Evolutionary conservation across 208 protist genomes (phyloP), one percentile per base, ranked within the genome.

Genomic region (Trypanosoma congolense): DNA sequence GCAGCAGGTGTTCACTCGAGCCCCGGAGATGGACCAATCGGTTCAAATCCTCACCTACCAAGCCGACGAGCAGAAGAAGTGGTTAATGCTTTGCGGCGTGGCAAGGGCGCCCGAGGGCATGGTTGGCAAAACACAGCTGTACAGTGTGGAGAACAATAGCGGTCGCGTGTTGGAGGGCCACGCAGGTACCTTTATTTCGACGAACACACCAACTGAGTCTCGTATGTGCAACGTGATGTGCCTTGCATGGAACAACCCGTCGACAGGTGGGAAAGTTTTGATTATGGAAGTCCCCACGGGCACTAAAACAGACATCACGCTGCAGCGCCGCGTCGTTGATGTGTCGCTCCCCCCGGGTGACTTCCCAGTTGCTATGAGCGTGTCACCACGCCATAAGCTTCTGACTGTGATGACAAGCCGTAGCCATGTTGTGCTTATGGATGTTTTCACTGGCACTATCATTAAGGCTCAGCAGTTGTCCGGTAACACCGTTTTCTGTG

Each of bases 1-100:
- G 31, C 58, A 78, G 55, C 97, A 97, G 61, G 73, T 99, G 18
- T 99, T 99, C 74, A 93, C 98, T 45, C 91, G 98, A 40, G 70
- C 87, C 24, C 68, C 69, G 6, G 77, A 94, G 55, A 89, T 98
- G 36, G 77, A 79, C 56, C 64, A 80, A 42, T 75, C 80, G 4
- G 74, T 91, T 47, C 95, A 99, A 64, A 98, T 99, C 52, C 96
- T 99, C 24, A 98, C 97, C 60, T 99, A 99, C 80, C 79, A 87
- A 60, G 73, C 83, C 1, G 92, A 98, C 50, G 62, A 63, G 8
- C 56, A 75, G 45, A 84, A 97, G 75, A 94, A 98, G 78, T 99
- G 98, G 97, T 75, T 94, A 21, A 68, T 97, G n/a, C 77, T 99
- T 5, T 90, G 91, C 19, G 98, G 97, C 49, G 98, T 99, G 52